These are phyloP conservation scores for Malus asiatica DNA, from an alignment of 306 rosid species.

Conservation along the genomic window DNA sequence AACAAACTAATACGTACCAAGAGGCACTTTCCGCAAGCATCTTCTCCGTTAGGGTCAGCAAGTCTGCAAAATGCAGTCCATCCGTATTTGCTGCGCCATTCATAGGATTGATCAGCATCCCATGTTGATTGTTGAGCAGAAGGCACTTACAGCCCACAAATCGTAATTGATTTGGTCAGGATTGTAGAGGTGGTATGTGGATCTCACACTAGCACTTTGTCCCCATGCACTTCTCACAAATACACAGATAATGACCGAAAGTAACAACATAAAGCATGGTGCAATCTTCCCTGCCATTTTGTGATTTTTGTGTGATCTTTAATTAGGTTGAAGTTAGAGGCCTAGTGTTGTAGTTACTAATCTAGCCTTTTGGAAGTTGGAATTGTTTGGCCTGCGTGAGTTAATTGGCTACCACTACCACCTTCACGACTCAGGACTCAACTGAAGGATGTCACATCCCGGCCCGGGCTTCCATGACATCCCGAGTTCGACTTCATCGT, in stretches of 20 bases:
- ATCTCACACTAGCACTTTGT: conserved; percentile 60
- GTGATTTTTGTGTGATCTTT: too few relatives aligned
- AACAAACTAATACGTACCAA: conserved; percentile 22
- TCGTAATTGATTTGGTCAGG: conserved; percentile 59
- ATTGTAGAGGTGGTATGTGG: conserved; percentile 59
- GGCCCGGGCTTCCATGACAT: too few relatives aligned
- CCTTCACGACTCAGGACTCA: too few relatives aligned
- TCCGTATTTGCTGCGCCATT: conserved; percentile 67
- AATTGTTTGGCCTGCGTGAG: background rate
- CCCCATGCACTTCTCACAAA: conserved; percentile 21
- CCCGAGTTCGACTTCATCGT: too few relatives aligned
- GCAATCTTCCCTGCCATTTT: conserved; percentile 20
- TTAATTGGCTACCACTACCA: background rate
- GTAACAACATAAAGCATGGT: background rate
- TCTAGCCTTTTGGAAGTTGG: background rate
- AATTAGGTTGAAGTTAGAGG: background rate
- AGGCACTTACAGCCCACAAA: conserved; percentile 45
- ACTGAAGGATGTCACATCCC: too few relatives aligned
- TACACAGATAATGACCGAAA: background rate
- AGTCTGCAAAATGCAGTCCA: conserved; percentile 86
- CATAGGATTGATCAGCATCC: conserved; percentile 56
- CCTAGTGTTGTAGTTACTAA: background rate
- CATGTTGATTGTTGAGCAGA: conserved; percentile 71
- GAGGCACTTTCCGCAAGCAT: conserved; percentile 58
- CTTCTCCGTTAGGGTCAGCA: conserved; percentile 43